These are phyloP conservation scores for Zoysia pacifica DNA, from an alignment of 176 grass and related monocot species.

Conservation along the genomic window DNA sequence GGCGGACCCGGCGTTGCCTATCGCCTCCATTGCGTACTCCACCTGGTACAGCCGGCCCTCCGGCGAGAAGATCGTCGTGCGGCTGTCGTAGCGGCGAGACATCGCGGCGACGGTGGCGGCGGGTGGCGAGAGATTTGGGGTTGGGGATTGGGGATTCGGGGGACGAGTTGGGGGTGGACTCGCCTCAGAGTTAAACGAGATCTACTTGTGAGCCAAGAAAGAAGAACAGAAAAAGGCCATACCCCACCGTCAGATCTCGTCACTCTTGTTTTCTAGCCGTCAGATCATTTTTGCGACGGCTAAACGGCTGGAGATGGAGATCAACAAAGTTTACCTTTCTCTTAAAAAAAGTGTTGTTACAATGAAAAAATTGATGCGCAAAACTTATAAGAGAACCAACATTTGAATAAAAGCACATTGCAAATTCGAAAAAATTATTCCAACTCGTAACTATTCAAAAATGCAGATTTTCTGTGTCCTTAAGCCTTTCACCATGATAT, in stretches of 20 bases:
- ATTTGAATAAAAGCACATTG: too few relatives aligned
- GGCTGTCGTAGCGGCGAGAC: conserved; percentile 96
- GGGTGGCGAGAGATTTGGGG: conserved; percentile 19
- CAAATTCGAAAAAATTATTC: too few relatives aligned
- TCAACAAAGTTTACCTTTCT: too few relatives aligned
- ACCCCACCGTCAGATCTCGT: background rate
- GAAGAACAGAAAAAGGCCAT: background rate
- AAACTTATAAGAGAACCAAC: too few relatives aligned
- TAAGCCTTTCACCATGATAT: too few relatives aligned
- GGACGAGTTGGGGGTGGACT: background rate
- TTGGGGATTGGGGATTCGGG: background rate
- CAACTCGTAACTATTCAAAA: too few relatives aligned
- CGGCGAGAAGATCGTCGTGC: conserved; percentile 95
- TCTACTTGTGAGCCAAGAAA: conserved; percentile 51
- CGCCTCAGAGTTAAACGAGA: conserved; percentile 3
- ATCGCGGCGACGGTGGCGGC: conserved; percentile 49
- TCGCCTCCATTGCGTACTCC: conserved; percentile 98
- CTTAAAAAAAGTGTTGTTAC: too few relatives aligned
- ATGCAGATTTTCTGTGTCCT: too few relatives aligned
- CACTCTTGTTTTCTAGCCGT: background rate
- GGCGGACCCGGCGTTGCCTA: conserved; percentile 85
- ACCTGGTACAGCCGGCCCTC: conserved; percentile 93
- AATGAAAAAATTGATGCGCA: too few relatives aligned
- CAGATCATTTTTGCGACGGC: background rate
- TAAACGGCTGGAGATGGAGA: background rate